Evolutionary conservation across 352 stramenopile genomes (phyloP), one percentile per base, ranked within the genome.

Genomic region (Phytophthora foliorum): DNA sequence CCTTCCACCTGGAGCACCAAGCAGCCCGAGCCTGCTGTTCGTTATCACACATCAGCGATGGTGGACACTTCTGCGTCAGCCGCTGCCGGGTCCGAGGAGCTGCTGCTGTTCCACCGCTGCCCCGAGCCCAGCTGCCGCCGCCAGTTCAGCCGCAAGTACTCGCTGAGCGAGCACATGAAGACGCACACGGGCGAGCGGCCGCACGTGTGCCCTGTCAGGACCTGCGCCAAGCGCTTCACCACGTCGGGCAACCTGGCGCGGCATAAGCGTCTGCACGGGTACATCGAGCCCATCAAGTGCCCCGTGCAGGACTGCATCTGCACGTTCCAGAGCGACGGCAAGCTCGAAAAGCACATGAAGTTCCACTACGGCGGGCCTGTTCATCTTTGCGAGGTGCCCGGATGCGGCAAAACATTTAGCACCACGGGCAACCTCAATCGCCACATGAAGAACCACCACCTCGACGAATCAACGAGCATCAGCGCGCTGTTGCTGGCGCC

Each of bases 181-280:
- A 89, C 77, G 0, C 81, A 90, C 64, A 84, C 75, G 24, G 81
- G 79, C 27, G 81, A 86, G 46, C 85, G 77, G 31, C 80, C 81
- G 0, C 75, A 86, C 38, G 54, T 74, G 1, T 90, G 81, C 54
- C 70, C 66, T 4, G 72, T 66, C 5, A 59, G 50, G 72, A n/a
- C 65, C 64, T 90, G 82, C 27, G 63, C 69, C 24, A 84, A 78
- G 57, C 61, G 80, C 42, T 90, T 90, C 61, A 81, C 58, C 39
- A 90, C 82, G 6, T 87, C 82, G 1, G 80, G 82, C 53, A 90
- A 90, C 49, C 63, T 90, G n/a, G 71, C 80, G 50, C 74, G 82
- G 32, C 82, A 90, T 67, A 85, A 78, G 56, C 78, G 78, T 9
- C 55, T 89, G 0, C 82, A 90, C 31, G 75, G 72, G 0, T 81